phyloP scores from a whole-genome alignment of 768 basidiomycete genomes.

The Austroboletus festivus region DNA sequence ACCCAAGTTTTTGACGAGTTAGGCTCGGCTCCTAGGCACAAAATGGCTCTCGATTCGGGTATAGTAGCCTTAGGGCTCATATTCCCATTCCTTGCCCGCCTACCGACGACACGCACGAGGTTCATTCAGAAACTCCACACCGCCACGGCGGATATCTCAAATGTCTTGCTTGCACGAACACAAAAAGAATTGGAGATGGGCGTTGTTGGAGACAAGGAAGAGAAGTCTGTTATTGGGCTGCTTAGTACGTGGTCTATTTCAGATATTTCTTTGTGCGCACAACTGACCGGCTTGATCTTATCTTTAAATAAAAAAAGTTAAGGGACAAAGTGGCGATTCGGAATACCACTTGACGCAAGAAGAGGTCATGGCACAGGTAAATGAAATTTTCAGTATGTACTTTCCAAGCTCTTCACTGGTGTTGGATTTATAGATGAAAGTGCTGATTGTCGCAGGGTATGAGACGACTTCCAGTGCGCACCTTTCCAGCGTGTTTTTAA shows the following conservation, averaged over 20 bases:
- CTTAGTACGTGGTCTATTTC: background rate
- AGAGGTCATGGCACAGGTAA: background rate
- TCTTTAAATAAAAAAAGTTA: background rate
- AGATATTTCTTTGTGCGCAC: background rate
- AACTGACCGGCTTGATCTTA: background rate
- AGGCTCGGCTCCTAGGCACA: background rate
- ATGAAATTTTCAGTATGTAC: background rate
- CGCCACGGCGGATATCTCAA: background rate
- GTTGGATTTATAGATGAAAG: constrained; percentile 15
- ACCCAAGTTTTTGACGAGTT: background rate
- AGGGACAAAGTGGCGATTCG: background rate
- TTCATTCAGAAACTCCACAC: background rate
- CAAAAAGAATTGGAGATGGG: background rate
- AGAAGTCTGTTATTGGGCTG: background rate
- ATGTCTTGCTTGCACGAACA: background rate
- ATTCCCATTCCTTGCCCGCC: background rate
- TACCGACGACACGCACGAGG: background rate
- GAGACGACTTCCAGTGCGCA: background rate
- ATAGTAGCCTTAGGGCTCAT: background rate
- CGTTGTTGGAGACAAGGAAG: background rate
- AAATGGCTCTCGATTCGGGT: background rate
- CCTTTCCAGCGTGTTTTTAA: background rate
- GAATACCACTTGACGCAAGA: background rate
- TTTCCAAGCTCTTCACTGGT: constrained; percentile 11
- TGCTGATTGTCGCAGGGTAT: background rate